Evolutionary conservation across 805 yeast species (phyloP), one percentile per base, ranked within the genome.

Genomic region (Starmerella sirachaensis): DNA sequence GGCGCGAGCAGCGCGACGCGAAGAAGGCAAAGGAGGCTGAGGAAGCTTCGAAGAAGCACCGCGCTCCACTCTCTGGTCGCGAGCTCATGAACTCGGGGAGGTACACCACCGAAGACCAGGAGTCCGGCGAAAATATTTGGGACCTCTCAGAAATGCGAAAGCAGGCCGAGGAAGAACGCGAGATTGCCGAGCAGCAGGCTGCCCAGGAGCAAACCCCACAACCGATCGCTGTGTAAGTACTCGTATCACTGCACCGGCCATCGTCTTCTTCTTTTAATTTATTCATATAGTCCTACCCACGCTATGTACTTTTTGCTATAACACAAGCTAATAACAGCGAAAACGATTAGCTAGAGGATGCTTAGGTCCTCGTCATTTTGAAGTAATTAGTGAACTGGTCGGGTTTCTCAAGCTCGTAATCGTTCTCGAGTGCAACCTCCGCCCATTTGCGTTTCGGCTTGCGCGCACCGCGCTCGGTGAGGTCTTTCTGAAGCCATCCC

Each of bases 1-100:
- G 98, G 97, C 85, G 86, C 62, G 56, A 62, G 48, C 71, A 74
- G 43, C 85, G 84, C 50, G 62, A 63, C 43, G 70, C 70, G 42
- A 70, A 71, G 58, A 76, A 68, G 61, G 61, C 49, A 33, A 59
- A 59, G 43, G 60, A 54, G 24, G 64, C 58, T 24, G 55, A 58
- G 34, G 68, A 63, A 27, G 74, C 67, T 56, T 70, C 64, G 51
- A 68, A 60, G 51, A 39, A 40, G 40, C 56, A 50, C 52, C 46
- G 45, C 35, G 31, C 43, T 3, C 33, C 19, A 18, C 42, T 59
- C 40, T 47, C 54, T 30, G 63, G 64, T 20, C 52, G 52, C 39
- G 62, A 63, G 53, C 54, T 62, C 32, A 47, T 62, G 47, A 57
- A 54, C 25, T 57, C 63, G 17, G 66, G 66, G 47, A 60, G 58